Evolutionary conservation across 2,329 filamentous ascomycete genomes (phyloP).

Genomic region (Trichoderma sp.): DNA sequence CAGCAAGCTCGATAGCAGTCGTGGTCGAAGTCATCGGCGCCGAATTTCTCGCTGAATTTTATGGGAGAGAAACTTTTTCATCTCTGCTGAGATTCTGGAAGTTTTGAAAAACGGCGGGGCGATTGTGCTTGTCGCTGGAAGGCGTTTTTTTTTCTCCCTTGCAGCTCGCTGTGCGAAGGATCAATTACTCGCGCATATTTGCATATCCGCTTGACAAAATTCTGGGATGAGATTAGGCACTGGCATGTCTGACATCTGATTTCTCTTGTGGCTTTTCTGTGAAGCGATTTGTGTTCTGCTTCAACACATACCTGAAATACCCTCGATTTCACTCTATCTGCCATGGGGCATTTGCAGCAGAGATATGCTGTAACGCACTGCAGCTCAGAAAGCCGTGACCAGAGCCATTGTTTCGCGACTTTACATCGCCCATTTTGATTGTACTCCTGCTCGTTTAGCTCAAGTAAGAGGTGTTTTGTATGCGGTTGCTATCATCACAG

Average conservation of each 20-base stretch:
- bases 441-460: neutral
- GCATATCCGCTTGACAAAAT: neutral
- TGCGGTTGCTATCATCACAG: neutral
- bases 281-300: neutral
- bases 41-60: neutral
- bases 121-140: neutral
- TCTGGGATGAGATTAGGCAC: neutral
- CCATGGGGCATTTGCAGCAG: neutral
- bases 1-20: slow-evolving; percentile 24
- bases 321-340: neutral
- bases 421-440: neutral
- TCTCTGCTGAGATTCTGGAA: neutral
- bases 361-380: neutral
- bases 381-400: neutral
- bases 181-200: neutral
- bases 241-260: neutral
- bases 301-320: neutral
- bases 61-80: neutral
- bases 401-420: neutral
- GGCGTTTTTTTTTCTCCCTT: neutral
- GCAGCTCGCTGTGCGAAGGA: neutral
- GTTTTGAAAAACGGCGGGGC: neutral
- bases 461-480: neutral
- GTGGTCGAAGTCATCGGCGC: slow-evolving; percentile 3
- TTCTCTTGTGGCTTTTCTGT: neutral